Conservation (phyloP, 495 filamentous ascomycete species). For the Tuber melanosporum region DNA sequence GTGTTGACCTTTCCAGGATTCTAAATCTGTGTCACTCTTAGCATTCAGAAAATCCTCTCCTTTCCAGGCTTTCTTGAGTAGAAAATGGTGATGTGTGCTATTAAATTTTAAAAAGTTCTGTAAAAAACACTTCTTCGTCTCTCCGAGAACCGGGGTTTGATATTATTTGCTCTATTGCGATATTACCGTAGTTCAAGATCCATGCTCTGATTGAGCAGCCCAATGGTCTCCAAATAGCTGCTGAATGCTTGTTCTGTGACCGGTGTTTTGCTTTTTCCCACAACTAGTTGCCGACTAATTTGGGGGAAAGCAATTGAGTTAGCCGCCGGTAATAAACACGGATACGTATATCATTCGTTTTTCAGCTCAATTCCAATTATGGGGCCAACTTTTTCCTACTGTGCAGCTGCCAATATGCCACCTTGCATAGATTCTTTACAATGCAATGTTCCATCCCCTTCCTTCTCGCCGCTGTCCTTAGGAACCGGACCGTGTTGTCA, state of each 20-base stretch:
- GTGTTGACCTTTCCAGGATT: too few species aligned
- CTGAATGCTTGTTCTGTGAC: conserved; percentile 15
- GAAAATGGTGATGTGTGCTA: background rate
- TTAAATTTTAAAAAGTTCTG: background rate
- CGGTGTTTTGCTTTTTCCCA: conserved; percentile 1
- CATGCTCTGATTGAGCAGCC: conserved; percentile 39
- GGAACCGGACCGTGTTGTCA: conserved; percentile 68
- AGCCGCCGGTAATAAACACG: background rate
- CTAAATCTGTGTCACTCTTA: too few species aligned
- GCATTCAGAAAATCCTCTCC: too few species aligned
- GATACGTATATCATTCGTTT: background rate
- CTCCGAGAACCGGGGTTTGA: background rate
- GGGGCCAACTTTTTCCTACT: conserved; percentile 39
- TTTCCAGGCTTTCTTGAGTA: too few species aligned
- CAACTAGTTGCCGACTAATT: conserved; percentile 15
- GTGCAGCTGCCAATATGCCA: conserved; percentile 53
- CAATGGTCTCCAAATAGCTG: conserved; percentile 31
- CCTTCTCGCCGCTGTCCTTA: conserved; percentile 59
- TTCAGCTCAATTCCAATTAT: background rate
- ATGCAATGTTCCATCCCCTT: conserved; percentile 74
- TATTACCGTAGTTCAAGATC: conserved; percentile 32
- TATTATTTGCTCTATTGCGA: background rate
- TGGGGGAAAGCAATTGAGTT: background rate
- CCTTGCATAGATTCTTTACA: conserved; percentile 63
- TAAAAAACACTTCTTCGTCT: too few species aligned